Evolutionary conservation across 2,329 filamentous ascomycete genomes (phyloP).

Genomic region (Fusarium cicatricum): DNA sequence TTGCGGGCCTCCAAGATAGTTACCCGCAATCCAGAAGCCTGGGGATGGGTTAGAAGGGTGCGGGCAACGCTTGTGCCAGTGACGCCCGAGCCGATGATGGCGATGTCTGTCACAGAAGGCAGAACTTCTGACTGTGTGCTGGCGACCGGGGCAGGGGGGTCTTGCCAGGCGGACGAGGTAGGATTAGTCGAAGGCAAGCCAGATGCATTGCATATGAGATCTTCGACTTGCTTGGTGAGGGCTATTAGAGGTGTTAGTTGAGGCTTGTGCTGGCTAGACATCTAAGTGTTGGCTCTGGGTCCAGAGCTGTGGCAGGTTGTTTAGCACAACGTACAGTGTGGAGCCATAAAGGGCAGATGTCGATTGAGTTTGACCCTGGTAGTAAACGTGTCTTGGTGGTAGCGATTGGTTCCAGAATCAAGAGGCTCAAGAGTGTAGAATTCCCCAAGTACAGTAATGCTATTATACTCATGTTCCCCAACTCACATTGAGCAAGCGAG

Average conservation of each 20-base stretch:
- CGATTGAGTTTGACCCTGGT: no score
- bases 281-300: no score
- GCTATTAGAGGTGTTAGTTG: neutral
- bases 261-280: no score
- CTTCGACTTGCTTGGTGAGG: constrained; percentile 16
- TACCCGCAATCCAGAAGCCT: constrained; percentile 14
- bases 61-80: constrained; percentile 41
- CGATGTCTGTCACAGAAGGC: constrained; percentile 28
- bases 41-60: constrained; percentile 31
- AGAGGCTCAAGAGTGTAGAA: no score
- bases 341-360: no score
- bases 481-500: no score
- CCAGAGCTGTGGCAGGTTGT: no score
- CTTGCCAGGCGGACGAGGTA: constrained; percentile 22
- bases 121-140: constrained; percentile 32
- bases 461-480: no score
- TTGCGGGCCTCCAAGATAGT: constrained; percentile 42
- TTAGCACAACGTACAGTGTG: no score
- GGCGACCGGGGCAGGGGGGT: constrained; percentile 31
- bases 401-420: no score
- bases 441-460: no score
- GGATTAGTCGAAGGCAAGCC: constrained; percentile 18
- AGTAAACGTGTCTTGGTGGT: no score
- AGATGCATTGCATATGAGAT: constrained; percentile 8
- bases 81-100: constrained; percentile 44